A percentile compares a stretch with the other conserved stretches of the same genome.
These are phyloP conservation scores for Aspergillus mulundensis DNA, from an alignment of 495 filamentous ascomycete species.

Conservation along the genomic window DNA sequence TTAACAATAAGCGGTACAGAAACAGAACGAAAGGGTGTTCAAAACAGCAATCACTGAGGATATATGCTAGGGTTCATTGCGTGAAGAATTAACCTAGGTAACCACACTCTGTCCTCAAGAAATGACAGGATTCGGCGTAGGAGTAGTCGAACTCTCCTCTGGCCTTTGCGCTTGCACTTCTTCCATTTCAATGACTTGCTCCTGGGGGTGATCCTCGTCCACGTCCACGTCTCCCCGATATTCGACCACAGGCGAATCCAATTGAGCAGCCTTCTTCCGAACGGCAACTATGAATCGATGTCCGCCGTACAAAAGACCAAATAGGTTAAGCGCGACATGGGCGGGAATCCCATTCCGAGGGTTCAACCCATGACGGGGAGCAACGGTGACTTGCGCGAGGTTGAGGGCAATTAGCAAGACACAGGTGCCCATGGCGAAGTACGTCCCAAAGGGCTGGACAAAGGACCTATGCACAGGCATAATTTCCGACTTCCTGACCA, in stretches of 20 bases:
- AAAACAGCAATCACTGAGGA: not conserved
- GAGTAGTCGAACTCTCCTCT: not conserved
- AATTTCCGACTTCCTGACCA: slow-evolving; percentile 37
- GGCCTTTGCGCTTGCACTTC: not conserved
- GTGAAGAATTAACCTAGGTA: not conserved
- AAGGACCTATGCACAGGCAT: slow-evolving; percentile 36
- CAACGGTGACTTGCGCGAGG: slow-evolving; percentile 48
- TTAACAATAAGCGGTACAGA: not conserved
- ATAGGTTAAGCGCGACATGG: slow-evolving; percentile 59
- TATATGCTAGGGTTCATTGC: not conserved
- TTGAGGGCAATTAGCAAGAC: slow-evolving; percentile 48
- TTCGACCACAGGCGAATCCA: not conserved
- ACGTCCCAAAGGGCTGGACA: slow-evolving; percentile 52
- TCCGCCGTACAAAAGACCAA: slow-evolving; percentile 39
- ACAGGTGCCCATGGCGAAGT: slow-evolving; percentile 44
- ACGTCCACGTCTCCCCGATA: not conserved
- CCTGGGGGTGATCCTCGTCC: not conserved
- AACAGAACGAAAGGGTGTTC: not conserved
- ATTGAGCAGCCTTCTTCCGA: not conserved
- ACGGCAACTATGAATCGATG: slow-evolving; percentile 9
- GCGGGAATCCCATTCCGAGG: slow-evolving; percentile 50
- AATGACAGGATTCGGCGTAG: not conserved
- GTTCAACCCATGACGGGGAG: slow-evolving; percentile 38
- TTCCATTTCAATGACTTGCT: not conserved
- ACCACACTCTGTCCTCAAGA: not conserved